Conservation (phyloP, 2,329 filamentous ascomycete species). For the Xylaria sp. region DNA sequence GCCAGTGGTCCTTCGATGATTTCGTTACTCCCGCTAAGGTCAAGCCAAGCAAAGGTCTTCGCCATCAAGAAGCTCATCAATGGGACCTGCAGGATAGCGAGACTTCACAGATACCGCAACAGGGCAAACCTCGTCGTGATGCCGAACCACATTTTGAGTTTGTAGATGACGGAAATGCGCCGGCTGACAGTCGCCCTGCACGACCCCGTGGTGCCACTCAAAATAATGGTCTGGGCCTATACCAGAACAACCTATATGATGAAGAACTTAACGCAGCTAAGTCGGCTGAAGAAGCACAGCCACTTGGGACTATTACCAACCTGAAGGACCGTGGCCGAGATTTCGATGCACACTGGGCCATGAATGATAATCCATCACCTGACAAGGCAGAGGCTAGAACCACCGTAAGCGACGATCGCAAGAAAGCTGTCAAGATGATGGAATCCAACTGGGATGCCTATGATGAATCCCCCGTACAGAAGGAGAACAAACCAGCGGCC, state of each 20-base stretch:
- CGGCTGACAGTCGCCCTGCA: conserved; percentile 58
- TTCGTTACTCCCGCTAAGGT: conserved; percentile 84
- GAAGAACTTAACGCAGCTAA: conserved; percentile 59
- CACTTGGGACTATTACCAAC: conserved; percentile 76
- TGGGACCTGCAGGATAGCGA: conserved; percentile 79
- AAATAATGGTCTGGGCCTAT: conserved; percentile 76
- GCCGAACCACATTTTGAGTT: conserved; percentile 87
- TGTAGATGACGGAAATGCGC: conserved; percentile 74
- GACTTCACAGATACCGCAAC: conserved; percentile 66
- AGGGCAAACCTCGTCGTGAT: conserved; percentile 78
- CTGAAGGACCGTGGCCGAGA: conserved; percentile 77
- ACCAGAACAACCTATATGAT: conserved; percentile 79
- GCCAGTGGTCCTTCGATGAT: conserved; percentile 89
- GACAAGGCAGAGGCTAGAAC: conserved; percentile 54
- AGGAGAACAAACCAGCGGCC: conserved; percentile 58
- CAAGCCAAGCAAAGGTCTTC: conserved; percentile 66
- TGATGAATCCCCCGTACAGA: conserved; percentile 65
- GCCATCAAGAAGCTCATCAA: conserved; percentile 77
- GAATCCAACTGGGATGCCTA: conserved; percentile 69
- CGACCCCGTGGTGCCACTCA: conserved; percentile 65
- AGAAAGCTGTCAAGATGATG: conserved; percentile 79
- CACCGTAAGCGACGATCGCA: conserved; percentile 65
- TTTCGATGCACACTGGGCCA: conserved; percentile 80
- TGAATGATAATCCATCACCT: conserved; percentile 73
- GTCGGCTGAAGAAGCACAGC: conserved; percentile 52